Evolutionary conservation across 1,139 yeast species (phyloP).

Genomic region (Debaryomycetaceae sp.): DNA sequence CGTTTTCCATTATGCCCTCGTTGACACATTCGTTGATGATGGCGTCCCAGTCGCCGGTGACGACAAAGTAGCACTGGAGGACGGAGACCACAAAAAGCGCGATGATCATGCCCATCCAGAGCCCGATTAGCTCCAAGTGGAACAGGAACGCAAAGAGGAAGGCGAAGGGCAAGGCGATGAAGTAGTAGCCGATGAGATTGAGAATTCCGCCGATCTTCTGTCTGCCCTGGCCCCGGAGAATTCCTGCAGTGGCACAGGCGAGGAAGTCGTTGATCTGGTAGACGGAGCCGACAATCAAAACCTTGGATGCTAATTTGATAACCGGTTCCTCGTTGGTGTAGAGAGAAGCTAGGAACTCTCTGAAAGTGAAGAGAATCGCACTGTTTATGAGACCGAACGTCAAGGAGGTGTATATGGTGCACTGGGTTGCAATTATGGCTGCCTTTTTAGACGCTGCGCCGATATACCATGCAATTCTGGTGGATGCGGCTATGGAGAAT

Average conservation of each 20-base stretch:
- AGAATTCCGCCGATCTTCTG: conserved; percentile 63
- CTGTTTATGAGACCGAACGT: conserved; percentile 43
- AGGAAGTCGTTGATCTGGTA: conserved; percentile 59
- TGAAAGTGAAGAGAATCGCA: conserved; percentile 31
- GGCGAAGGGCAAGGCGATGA: conserved; percentile 58
- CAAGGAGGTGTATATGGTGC: conserved; percentile 40
- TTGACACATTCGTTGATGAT: conserved; percentile 43
- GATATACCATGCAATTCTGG: conserved; percentile 73
- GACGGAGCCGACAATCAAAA: conserved; percentile 52
- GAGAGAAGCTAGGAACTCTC: conserved; percentile 40
- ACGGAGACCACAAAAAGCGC: conserved; percentile 49
- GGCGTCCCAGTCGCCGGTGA: conserved; percentile 53
- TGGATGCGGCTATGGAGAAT: conserved; percentile 67
- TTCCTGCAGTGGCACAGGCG: conserved; percentile 55
- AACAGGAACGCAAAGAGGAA: conserved; percentile 49
- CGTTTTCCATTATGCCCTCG: conserved; percentile 39
- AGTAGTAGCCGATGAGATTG: conserved; percentile 54
- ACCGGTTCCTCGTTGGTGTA: conserved; percentile 52
- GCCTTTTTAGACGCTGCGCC: conserved; percentile 63
- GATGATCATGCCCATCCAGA: conserved; percentile 62
- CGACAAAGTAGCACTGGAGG: conserved; percentile 44
- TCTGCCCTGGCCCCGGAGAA: conserved; percentile 65
- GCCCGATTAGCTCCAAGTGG: conserved; percentile 45
- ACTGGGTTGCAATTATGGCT: conserved; percentile 40
- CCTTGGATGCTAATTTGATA: conserved; percentile 46